phyloP scores from a whole-genome alignment of 805 yeast species.

The Teunomyces lycoperdinae region DNA sequence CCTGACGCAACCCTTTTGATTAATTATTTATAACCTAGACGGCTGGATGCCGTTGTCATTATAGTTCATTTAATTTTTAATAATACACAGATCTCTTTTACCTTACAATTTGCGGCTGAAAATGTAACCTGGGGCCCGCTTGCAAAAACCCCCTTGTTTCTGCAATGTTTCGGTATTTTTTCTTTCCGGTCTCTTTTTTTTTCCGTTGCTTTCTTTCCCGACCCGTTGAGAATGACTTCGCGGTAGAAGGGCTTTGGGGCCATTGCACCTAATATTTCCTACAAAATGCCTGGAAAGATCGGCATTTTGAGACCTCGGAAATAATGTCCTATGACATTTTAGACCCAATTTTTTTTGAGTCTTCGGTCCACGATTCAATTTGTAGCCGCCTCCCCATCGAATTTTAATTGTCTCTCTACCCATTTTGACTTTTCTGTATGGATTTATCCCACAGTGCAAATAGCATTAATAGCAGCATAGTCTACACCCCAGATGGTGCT shows the following conservation, averaged over 20 bases:
- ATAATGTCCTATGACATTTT: neutral
- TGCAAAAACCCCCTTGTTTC: too few relatives aligned
- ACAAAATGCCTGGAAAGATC: neutral
- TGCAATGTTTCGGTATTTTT: too few relatives aligned
- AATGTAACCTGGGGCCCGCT: too few relatives aligned
- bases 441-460: neutral
- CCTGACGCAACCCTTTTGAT: neutral
- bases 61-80: too few relatives aligned
- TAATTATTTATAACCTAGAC: too few relatives aligned
- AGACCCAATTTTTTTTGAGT: neutral
- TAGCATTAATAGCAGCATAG: neutral
- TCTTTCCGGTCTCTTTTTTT: too few relatives aligned
- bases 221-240: neutral
- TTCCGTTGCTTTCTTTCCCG: too few relatives aligned
- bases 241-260: neutral
- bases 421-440: neutral
- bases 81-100: too few relatives aligned
- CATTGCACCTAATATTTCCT: neutral
- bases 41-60: too few relatives aligned
- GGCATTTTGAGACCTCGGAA: neutral
- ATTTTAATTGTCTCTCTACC: too few relatives aligned
- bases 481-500: neutral
- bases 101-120: too few relatives aligned
- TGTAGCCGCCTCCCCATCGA: neutral
- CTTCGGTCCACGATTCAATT: neutral